phyloP scores from a whole-genome alignment of 495 filamentous ascomycete genomes.

The Aspergillus leporis region DNA sequence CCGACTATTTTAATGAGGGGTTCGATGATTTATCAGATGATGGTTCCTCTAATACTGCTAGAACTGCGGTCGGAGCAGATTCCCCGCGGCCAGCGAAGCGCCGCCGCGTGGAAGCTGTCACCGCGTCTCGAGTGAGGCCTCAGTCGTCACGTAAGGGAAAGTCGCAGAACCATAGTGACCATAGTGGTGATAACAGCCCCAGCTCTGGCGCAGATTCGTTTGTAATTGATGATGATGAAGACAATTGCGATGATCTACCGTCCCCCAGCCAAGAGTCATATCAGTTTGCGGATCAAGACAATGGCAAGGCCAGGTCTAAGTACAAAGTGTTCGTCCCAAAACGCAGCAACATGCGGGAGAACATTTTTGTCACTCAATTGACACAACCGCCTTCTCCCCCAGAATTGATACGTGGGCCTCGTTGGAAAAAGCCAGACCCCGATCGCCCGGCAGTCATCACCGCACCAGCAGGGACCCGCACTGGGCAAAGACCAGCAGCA shows the following conservation, averaged over 20 bases:
- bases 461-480: conserved; percentile 5
- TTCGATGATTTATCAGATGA: conserved; percentile 35
- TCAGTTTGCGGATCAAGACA: conserved; percentile 18
- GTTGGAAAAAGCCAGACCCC: conserved; percentile 50
- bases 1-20: conserved; percentile 19
- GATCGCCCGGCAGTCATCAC: conserved; percentile 3
- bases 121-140: background rate
- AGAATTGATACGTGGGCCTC: conserved; percentile 52
- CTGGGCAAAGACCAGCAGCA: background rate
- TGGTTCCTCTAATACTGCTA: conserved; percentile 17
- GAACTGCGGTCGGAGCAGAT: conserved; percentile 4
- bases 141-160: background rate
- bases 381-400: conserved; percentile 52
- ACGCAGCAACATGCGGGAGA: conserved; percentile 41
- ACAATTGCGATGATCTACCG: conserved; percentile 14
- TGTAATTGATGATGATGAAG: conserved; percentile 23
- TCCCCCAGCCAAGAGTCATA: conserved; percentile 17
- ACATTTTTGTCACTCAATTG: conserved; percentile 55
- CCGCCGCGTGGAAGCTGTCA: conserved; percentile 21
- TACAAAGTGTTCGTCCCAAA: conserved; percentile 49
- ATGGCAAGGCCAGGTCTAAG: conserved; percentile 34
- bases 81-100: conserved; percentile 38
- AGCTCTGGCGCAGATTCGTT: conserved; percentile 27
- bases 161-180: conserved; percentile 9
- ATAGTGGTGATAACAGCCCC: conserved; percentile 18